Conservation (phyloP, 2,329 filamentous ascomycete genomes). For the Geosmithia morbida region DNA sequence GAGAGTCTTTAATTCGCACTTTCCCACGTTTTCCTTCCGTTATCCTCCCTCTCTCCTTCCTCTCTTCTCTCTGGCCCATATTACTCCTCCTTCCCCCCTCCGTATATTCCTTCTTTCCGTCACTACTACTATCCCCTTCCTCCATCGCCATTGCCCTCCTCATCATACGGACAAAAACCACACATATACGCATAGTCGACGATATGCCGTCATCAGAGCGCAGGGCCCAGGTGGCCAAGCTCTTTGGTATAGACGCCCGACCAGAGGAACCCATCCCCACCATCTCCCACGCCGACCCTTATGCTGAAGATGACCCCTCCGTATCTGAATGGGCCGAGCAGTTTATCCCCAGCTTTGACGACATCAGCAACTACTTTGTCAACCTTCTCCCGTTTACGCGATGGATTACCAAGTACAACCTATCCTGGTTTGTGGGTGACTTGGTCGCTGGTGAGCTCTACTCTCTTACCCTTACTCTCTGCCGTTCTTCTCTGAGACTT, state of each 20-base stretch:
- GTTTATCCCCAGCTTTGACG: constrained; percentile 16
- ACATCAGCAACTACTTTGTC: constrained; percentile 18
- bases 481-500: neutral
- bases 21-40: neutral
- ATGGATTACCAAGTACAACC: constrained; percentile 36
- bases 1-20: neutral
- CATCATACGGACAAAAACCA: neutral
- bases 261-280: constrained; percentile 18
- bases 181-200: neutral
- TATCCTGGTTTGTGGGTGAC: constrained; percentile 30
- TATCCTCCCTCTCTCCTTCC: neutral
- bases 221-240: constrained; percentile 8
- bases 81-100: neutral
- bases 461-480: neutral
- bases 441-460: constrained; percentile 23
- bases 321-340: constrained; percentile 24
- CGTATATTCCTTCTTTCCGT: neutral
- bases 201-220: neutral
- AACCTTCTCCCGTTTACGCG: constrained; percentile 31
- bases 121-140: neutral
- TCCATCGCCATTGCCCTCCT: neutral
- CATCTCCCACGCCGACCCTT: constrained; percentile 20
- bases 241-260: constrained; percentile 16
- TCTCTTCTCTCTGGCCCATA: neutral
- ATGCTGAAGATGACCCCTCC: constrained; percentile 25